phyloP scores from a whole-genome alignment of 1,284 basidiomycete genomes.

The Ganoderma meredithae region DNA sequence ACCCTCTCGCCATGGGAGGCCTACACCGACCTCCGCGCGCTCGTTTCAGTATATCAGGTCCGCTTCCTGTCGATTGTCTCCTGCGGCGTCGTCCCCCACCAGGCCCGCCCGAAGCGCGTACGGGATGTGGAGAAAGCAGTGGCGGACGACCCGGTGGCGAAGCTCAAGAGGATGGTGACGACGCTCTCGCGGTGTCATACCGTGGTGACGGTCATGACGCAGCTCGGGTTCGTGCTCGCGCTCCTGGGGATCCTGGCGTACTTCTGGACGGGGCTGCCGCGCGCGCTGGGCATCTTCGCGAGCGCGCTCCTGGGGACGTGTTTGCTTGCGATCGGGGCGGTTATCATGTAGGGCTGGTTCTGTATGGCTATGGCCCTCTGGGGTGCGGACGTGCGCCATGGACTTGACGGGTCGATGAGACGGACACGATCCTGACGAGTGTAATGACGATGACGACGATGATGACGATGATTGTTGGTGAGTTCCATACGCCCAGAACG shows the following conservation, averaged over 20 bases:
- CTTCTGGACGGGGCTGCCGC: constrained; percentile 44
- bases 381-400: background rate
- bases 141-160: constrained; percentile 14
- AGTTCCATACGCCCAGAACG: background rate
- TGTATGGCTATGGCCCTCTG: background rate
- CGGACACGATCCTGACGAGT: constrained; percentile 4
- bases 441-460: background rate
- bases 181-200: constrained; percentile 44
- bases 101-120: background rate
- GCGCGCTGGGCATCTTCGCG: constrained; percentile 42
- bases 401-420: background rate
- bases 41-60: constrained; percentile 28
- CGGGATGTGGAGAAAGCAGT: constrained; percentile 5
- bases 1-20: background rate
- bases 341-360: background rate
- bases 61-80: constrained; percentile 15
- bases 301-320: constrained; percentile 41
- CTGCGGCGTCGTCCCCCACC: background rate
- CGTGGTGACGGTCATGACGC: constrained; percentile 40
- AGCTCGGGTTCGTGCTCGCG: constrained; percentile 45
- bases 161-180: constrained; percentile 37
- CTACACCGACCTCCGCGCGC: constrained; percentile 25
- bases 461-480: background rate
- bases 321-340: constrained; percentile 18
- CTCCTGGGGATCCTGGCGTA: constrained; percentile 44